Evolutionary conservation across 1,284 basidiomycete species (phyloP).

Genomic region (Ceratobasidium sp.): DNA sequence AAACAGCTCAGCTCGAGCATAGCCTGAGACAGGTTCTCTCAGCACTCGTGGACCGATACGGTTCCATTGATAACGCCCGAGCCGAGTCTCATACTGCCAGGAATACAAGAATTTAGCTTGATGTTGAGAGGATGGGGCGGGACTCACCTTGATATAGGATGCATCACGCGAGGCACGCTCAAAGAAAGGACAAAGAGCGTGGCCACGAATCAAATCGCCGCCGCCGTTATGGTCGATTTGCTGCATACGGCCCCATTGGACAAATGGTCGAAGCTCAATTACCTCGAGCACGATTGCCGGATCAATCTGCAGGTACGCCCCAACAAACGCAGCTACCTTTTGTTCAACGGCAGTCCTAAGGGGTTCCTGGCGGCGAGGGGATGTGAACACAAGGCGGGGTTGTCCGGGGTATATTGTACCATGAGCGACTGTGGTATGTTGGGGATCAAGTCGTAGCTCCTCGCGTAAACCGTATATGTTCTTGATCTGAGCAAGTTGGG

Average conservation of each 20-base stretch:
- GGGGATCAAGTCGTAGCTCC: constrained; percentile 33
- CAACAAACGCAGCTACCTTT: background rate
- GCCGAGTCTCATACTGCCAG: background rate
- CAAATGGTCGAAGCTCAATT: background rate
- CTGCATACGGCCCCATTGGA: constrained; percentile 27
- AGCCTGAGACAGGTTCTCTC: background rate
- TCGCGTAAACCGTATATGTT: constrained; percentile 43
- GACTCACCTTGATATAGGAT: constrained; percentile 7
- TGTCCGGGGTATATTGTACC: background rate
- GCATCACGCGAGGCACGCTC: background rate
- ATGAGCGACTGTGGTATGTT: background rate
- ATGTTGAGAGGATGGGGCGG: background rate
- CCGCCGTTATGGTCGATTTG: background rate
- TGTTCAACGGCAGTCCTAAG: constrained; percentile 39
- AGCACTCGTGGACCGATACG: too few relatives aligned
- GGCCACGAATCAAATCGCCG: background rate
- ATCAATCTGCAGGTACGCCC: background rate
- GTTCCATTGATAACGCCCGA: too few relatives aligned
- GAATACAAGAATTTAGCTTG: background rate
- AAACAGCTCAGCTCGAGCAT: constrained; percentile 7
- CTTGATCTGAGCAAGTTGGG: constrained; percentile 46
- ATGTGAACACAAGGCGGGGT: background rate
- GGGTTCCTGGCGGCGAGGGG: constrained; percentile 8
- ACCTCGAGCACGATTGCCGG: background rate
- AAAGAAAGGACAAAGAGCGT: background rate